Conservation (phyloP, 139 green algal genomes). For the Gonium pectorale region DNA sequence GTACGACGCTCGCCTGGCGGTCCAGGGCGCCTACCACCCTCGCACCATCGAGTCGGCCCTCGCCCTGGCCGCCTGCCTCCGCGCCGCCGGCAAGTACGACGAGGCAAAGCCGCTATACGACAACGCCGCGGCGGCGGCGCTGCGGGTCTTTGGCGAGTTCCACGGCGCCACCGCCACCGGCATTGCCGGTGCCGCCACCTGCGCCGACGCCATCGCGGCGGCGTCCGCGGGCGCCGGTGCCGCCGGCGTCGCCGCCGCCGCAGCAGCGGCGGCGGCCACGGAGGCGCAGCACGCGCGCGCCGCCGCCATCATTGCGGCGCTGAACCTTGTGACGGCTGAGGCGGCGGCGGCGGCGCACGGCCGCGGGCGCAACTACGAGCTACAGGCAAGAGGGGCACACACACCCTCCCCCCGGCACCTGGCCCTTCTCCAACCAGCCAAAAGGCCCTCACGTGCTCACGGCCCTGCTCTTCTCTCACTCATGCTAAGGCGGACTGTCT, state of each 20-base stretch:
- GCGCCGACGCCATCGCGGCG: constrained; percentile 15
- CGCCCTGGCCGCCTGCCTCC: constrained; percentile 3
- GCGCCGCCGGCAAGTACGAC: not conserved
- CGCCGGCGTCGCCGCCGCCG: not conserved
- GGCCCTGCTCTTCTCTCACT: too few relatives aligned
- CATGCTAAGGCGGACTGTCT: too few relatives aligned
- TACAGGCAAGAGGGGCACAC: too few relatives aligned
- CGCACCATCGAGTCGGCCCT: constrained; percentile 37
- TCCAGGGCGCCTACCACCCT: constrained; percentile 24
- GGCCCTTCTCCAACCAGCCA: too few relatives aligned
- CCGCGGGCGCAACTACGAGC: not conserved
- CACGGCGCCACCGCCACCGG: constrained; percentile 20
- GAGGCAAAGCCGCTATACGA: constrained; percentile 18
- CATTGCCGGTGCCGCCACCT: constrained; percentile 5
- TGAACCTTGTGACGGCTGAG: not conserved
- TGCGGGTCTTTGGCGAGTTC: constrained; percentile 36
- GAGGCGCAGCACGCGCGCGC: constrained; percentile 19
- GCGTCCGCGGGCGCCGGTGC: not conserved
- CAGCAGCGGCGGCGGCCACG: not conserved
- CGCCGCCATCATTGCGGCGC: not conserved
- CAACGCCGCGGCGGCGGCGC: not conserved
- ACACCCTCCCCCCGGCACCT: too few relatives aligned
- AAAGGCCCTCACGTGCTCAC: too few relatives aligned
- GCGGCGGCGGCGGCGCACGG: constrained; percentile 20
- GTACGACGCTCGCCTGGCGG: not conserved